These are phyloP conservation scores for Fusarium coffeatum DNA, from an alignment of 2,329 filamentous ascomycete genomes.

Conservation along the genomic window DNA sequence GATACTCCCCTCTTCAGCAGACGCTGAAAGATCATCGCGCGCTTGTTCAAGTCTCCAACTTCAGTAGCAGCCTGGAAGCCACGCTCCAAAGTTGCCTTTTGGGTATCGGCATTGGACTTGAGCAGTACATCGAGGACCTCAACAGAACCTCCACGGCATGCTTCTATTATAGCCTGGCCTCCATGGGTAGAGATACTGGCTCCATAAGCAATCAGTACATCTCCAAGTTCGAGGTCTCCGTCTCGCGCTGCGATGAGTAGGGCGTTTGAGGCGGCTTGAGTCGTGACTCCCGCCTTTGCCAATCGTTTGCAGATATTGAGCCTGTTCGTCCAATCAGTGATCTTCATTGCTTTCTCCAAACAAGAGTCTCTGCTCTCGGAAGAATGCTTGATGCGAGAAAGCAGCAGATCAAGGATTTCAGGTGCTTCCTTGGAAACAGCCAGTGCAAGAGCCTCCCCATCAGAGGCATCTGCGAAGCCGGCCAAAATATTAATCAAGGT, in stretches of 20 bases:
- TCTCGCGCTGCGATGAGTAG: conserved; percentile 64
- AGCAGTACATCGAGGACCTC: conserved; percentile 65
- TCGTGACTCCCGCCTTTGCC: conserved; percentile 59
- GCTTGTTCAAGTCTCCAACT: conserved; percentile 61
- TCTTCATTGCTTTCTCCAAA: conserved; percentile 58
- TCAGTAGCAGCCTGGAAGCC: conserved; percentile 68
- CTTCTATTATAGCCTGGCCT: conserved; percentile 66
- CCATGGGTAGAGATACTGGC: conserved; percentile 63
- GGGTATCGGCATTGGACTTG: conserved; percentile 53
- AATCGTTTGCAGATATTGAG: conserved; percentile 59
- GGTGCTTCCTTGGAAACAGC: conserved; percentile 59
- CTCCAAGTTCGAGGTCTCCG: conserved; percentile 63
- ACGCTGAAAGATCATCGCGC: conserved; percentile 62
- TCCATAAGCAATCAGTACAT: conserved; percentile 63
- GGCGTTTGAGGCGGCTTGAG: conserved; percentile 60
- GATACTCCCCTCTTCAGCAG: conserved; percentile 62
- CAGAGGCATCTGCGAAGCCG: conserved; percentile 60
- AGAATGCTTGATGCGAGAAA: conserved; percentile 54
- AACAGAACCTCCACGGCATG: conserved; percentile 62
- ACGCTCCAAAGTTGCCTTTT: conserved; percentile 58
- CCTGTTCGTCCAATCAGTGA: conserved; percentile 55
- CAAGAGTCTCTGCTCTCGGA: conserved; percentile 54
- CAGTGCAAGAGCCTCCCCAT: conserved; percentile 61
- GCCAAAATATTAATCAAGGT: conserved; percentile 61
- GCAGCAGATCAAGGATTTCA: conserved; percentile 60